These are phyloP conservation scores for Dactylonectria macrodidyma DNA, from an alignment of 2,329 filamentous ascomycete species.

Conservation along the genomic window DNA sequence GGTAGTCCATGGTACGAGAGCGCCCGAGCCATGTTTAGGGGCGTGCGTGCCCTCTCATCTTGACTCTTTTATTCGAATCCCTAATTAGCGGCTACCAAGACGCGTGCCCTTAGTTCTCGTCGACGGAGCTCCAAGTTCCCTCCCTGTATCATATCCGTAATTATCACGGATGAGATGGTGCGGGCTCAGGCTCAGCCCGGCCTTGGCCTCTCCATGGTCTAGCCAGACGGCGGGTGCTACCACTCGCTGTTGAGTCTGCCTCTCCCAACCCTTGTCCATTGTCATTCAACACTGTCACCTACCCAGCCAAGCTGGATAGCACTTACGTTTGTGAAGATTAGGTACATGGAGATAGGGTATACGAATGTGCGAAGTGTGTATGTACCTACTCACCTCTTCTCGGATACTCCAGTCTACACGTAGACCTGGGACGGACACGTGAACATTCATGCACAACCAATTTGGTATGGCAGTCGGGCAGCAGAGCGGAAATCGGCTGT, in stretches of 20 bases:
- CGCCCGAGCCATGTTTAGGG: conserved; percentile 17
- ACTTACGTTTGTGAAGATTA: too few relatives aligned
- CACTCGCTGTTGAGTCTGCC: background rate
- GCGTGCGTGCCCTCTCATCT: conserved; percentile 24
- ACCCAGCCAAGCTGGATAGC: background rate
- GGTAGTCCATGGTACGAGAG: conserved; percentile 5
- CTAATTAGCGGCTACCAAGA: background rate
- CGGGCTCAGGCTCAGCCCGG: conserved; percentile 9
- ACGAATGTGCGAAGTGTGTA: too few relatives aligned
- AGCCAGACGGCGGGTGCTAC: conserved; percentile 7
- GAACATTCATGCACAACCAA: background rate
- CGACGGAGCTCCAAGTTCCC: background rate
- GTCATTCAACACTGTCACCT: conserved; percentile 24
- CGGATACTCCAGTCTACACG: too few relatives aligned
- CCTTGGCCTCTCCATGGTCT: conserved; percentile 5
- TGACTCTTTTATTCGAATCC: conserved; percentile 9
- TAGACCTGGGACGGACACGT: background rate
- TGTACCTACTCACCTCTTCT: too few relatives aligned
- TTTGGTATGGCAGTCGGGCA: background rate
- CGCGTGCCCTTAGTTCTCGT: background rate
- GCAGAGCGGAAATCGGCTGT: background rate
- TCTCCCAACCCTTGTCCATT: conserved; percentile 14
- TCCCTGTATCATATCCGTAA: conserved; percentile 2
- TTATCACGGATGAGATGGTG: conserved; percentile 7
- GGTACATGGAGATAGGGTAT: too few relatives aligned